Evolutionary conservation across 768 basidiomycete species (phyloP), one percentile per base, ranked within the genome.

Genomic region (Russula vinacea): DNA sequence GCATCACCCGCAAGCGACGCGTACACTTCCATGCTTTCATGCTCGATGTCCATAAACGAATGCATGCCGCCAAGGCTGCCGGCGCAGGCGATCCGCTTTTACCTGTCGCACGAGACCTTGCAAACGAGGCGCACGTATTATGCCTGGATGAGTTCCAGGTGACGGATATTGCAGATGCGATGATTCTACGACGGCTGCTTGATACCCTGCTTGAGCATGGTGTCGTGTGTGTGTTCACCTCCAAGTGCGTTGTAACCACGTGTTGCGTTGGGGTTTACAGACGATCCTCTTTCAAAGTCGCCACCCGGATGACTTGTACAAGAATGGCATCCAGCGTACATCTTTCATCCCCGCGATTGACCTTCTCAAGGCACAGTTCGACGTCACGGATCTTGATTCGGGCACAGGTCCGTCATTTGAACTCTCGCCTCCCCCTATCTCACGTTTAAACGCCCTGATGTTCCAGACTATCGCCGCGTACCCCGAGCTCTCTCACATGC

Each of bases 111-210:
- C 79, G 91, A 64, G 92, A 94, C 70, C 77, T 99, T 56, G 95
- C 95, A 3, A 82, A 81, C 42, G 89, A 96, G 63, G 91, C 92
- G 4, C 84, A 82, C 62, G 83, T 99, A 1, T 77, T 99, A 49
- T 98, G 96, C 73, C 97, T 99, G 72, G 96, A 99, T 72, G 96
- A 99, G 78, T 98, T 98, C 72, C 96, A 98, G 83, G 94, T 91
- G 73, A 98, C 96, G 17, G 96, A 98, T 76, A 98, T 98, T 65
- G 94, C 91, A 24, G 94, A 97, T 69, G 96, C 97, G 17, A 98
- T 99, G 97, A 95, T 99, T 66, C 82, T 99, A 32, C 81, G 95
- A 45, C 85, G 94, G 55, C 79, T 99, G 22, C 78, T 99, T 53
- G 95, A 98, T 73, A 80, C 82, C n/a, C 76, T 99, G 69, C 79